Conservation (phyloP, 2,329 filamentous ascomycete genomes). For the Fusarium pseudoanthophilum region DNA sequence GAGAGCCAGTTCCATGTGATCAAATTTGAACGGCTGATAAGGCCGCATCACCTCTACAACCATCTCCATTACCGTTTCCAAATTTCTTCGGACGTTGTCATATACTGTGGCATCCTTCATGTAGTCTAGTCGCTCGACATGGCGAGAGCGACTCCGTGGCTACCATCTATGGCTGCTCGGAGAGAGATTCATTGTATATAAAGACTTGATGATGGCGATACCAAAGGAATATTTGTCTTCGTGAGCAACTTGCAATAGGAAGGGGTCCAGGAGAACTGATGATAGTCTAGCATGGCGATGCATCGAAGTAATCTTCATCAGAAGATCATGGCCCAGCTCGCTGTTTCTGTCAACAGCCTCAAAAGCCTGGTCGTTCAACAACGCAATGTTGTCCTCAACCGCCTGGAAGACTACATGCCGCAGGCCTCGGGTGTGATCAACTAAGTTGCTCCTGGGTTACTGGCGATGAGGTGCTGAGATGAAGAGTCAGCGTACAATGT, state of each 20-base stretch:
- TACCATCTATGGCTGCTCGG: neutral
- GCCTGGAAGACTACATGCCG: neutral
- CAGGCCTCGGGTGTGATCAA: neutral
- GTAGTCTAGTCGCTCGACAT: neutral
- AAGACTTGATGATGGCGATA: neutral
- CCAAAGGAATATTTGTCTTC: neutral
- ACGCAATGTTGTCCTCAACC: neutral
- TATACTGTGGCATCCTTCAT: accelerated
- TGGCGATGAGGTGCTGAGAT: neutral
- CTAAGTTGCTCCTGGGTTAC: neutral
- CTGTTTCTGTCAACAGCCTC: neutral
- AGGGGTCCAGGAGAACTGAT: neutral
- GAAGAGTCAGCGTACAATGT: neutral
- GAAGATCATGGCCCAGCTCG: neutral
- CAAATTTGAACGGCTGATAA: accelerated
- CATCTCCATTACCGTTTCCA: neutral
- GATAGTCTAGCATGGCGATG: too few relatives aligned
- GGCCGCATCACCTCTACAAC: accelerated
- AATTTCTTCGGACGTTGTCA: neutral
- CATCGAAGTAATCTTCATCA: too few relatives aligned
- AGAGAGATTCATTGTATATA: neutral
- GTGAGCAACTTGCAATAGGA: too few relatives aligned
- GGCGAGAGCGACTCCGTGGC: neutral
- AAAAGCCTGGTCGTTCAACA: neutral
- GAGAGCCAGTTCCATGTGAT: accelerated